Evolutionary conservation across 2,329 filamentous ascomycete species (phyloP).

Genomic region (Calonectria crousiana): DNA sequence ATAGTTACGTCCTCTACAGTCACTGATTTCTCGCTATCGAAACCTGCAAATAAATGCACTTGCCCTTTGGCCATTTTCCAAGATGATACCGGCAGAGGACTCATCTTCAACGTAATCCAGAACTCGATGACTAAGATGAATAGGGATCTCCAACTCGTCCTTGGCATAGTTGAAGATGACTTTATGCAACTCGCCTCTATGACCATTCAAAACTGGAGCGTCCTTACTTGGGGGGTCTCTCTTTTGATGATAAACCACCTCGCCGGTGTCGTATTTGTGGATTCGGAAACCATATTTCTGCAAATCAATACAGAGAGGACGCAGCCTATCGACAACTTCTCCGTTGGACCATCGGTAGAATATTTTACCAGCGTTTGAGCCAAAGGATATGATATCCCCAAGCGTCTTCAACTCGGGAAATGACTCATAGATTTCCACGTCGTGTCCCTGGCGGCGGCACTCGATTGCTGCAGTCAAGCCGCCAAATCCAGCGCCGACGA

Average conservation of each 20-base stretch:
- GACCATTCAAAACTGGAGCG: conserved; percentile 64
- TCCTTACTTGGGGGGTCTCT: conserved; percentile 29
- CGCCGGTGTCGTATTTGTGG: conserved; percentile 71
- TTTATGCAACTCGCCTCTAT: conserved; percentile 70
- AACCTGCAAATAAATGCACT: neutral
- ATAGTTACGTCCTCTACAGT: accelerated
- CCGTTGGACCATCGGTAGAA: conserved; percentile 66
- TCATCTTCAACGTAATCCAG: conserved; percentile 66
- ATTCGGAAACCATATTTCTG: conserved; percentile 69
- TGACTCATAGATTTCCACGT: conserved; percentile 69
- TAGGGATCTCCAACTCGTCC: conserved; percentile 66
- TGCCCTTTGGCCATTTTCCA: conserved; percentile 11
- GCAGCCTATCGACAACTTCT: conserved; percentile 54
- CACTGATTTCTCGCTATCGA: too few relatives aligned
- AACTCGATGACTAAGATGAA: conserved; percentile 65
- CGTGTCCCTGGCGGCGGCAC: conserved; percentile 71
- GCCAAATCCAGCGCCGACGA: conserved; percentile 62
- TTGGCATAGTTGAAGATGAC: conserved; percentile 69
- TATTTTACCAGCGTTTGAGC: conserved; percentile 66
- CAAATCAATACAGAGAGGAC: conserved; percentile 37
- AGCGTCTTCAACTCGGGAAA: conserved; percentile 69
- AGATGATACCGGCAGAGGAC: neutral
- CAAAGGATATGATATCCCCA: conserved; percentile 73
- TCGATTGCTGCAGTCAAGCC: conserved; percentile 74
- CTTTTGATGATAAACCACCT: conserved; percentile 70